Conservation (phyloP, 2,329 filamentous ascomycete genomes). For the Sclerotinia subarctica region DNA sequence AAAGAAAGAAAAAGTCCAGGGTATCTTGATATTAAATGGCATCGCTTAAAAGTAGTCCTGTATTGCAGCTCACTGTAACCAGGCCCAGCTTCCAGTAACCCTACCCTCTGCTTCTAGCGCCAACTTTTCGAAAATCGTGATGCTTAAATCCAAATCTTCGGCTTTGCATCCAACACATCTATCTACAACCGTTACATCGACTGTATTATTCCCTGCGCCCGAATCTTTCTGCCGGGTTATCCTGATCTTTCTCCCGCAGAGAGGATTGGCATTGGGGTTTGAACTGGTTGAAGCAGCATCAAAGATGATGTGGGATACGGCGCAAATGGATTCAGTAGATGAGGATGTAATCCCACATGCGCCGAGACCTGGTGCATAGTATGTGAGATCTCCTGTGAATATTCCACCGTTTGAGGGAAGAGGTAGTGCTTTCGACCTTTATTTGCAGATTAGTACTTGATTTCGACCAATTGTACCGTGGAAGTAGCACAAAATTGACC, state of each 20-base stretch:
- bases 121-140: slow-evolving; percentile 44
- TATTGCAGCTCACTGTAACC: slow-evolving; percentile 30
- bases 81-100: slow-evolving; percentile 42
- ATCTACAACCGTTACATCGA: slow-evolving; percentile 63
- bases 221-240: slow-evolving; percentile 50
- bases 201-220: slow-evolving; percentile 51
- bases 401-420: slow-evolving; percentile 50
- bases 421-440: slow-evolving; percentile 44
- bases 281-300: slow-evolving; percentile 53
- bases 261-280: slow-evolving; percentile 61
- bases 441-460: slow-evolving; percentile 9
- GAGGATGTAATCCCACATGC: slow-evolving; percentile 62
- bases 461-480: background rate
- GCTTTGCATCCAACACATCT: slow-evolving; percentile 49
- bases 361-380: slow-evolving; percentile 63
- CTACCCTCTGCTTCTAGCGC: slow-evolving; percentile 46
- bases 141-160: slow-evolving; percentile 45
- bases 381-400: slow-evolving; percentile 65
- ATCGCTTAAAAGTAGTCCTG: background rate
- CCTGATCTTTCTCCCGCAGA: slow-evolving; percentile 66
- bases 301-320: slow-evolving; percentile 65
- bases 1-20: background rate
- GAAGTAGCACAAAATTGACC: slow-evolving; percentile 4
- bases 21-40: background rate
- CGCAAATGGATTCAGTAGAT: slow-evolving; percentile 57